Evolutionary conservation across 1,139 yeast species (phyloP).

Genomic region (Yamadazyma sp.): DNA sequence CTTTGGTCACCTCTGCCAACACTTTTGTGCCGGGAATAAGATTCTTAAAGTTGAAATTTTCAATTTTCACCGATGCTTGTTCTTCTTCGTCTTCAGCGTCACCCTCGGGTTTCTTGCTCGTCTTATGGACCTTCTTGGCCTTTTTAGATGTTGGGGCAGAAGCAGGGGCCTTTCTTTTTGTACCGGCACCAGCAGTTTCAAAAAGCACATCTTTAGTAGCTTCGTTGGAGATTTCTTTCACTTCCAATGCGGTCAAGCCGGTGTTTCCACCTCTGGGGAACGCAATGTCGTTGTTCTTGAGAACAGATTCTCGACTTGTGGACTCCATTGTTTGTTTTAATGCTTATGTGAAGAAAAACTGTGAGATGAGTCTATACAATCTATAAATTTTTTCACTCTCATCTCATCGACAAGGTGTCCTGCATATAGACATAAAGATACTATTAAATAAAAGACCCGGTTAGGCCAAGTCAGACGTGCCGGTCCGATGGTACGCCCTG

Average conservation of each 20-base stretch:
- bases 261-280: constrained; percentile 97
- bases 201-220: constrained; percentile 86
- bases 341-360: neutral
- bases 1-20: constrained; percentile 69
- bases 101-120: constrained; percentile 19
- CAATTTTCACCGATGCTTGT: constrained; percentile 43
- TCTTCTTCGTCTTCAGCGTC: constrained; percentile 23
- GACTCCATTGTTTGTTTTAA: constrained; percentile 9
- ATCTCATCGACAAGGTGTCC: constrained; percentile 7
- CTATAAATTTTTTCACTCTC: constrained; percentile 3
- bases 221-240: constrained; percentile 89
- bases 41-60: constrained; percentile 59
- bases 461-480: constrained; percentile 9
- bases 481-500: constrained; percentile 17
- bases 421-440: neutral
- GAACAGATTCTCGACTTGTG: constrained; percentile 9
- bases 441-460: neutral
- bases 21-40: constrained; percentile 70
- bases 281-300: constrained; percentile 59
- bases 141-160: constrained; percentile 27
- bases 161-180: constrained; percentile 29
- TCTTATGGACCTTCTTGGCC: constrained; percentile 36
- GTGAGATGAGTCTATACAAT: neutral
- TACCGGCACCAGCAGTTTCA: constrained; percentile 39
- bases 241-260: constrained; percentile 83